Evolutionary conservation across 2,329 filamentous ascomycete genomes (phyloP), one percentile per base, ranked within the genome.

Genomic region (Fusarium liriodendri): DNA sequence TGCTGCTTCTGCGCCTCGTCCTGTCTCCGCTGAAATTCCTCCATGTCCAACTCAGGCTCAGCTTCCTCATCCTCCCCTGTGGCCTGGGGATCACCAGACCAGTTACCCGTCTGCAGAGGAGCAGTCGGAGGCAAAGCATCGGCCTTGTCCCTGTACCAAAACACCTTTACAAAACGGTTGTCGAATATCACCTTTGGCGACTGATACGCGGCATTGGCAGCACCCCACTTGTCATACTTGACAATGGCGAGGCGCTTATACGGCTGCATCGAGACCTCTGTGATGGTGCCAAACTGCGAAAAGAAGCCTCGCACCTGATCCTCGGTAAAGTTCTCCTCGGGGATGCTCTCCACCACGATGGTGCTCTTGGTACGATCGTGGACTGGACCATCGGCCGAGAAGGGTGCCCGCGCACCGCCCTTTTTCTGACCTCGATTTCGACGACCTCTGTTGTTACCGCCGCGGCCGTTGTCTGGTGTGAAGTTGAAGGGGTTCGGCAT

Each of bases 121-220:
- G 67, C 64, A 2, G 80, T 79, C 14, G 82, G 69, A 4, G 77
- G 78, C 47, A 75, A 16, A 5, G 55, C 60, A 20, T 86, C 83
- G 18, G 83, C 82, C 29, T 88, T 86, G 7, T 89, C 87, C 75
- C 90, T 92, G 79, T 90, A 88, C 94, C 94, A 96, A 77, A 92
- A 95, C 0, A 96, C 92, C 77, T 95, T 95, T 58, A 97, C 94
- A 76, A 97, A 97, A 13, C 94, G 88, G 76, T 96, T 97, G 77
- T 95, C 93, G 78, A 96, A 97, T 52, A 97, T 92, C 55, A 91
- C 92, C 78, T 95, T 95, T 0, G 94, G 94, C 10, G 92, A 95
- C 55, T 88, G 88, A 80, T 94, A 95, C 3, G 94, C 94, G 18
- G 89, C 88, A 68, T 91, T 89, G 16, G 94, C 94, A 16, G 89